Evolutionary conservation across 371 early-diverging fungal genomes (phyloP), one percentile per base, ranked within the genome.

Genomic region (Apophysomyces elegans): DNA sequence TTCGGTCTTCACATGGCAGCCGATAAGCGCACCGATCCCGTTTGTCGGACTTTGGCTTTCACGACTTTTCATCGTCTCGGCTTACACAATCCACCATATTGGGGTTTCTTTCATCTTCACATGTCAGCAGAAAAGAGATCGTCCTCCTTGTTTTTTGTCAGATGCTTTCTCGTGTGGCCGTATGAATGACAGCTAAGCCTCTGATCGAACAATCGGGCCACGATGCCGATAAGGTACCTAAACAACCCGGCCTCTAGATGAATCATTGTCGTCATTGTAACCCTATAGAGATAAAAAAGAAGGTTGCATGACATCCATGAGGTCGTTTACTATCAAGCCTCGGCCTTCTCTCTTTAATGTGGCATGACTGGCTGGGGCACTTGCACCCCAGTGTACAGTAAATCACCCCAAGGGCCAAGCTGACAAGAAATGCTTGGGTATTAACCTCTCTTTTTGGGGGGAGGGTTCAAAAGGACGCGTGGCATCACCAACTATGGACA

Each of bases 51-150:
- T 50, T 50, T 50, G 54, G 54, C 21, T 2, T 2, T 50, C 21
- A 50, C 54, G 54, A n/a, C 21, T 50, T 50, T 50, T 50, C 54
- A 21, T 50, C 54, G 21, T 50, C 54, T 50, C 54, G 54, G 54
- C 54, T 50, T 50, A 50, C 54, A 50, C 54, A 50, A 50, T 18
- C 21, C 54, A 21, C 54, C 21, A 50, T 50, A 50, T 50, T 21
- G 54, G 54, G 21, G 54, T 7, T 50, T 50, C 54, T 50, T 18
- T 26, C 4, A 50, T 50, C 54, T 50, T 50, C 54, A 50, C 54
- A 50, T 50, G 54, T 9, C 54, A 50, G n/a, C 16, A 50, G 32
- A 1, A 50, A 21, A 9, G 54, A n/a, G 54, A 50, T 50, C 54
- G 54, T 50, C 54, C 54, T 21, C 54, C 4, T 21, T 21, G 16